phyloP scores from a whole-genome alignment of 2,329 filamentous ascomycete species.

The Lasiodiplodia hormozganensis region DNA sequence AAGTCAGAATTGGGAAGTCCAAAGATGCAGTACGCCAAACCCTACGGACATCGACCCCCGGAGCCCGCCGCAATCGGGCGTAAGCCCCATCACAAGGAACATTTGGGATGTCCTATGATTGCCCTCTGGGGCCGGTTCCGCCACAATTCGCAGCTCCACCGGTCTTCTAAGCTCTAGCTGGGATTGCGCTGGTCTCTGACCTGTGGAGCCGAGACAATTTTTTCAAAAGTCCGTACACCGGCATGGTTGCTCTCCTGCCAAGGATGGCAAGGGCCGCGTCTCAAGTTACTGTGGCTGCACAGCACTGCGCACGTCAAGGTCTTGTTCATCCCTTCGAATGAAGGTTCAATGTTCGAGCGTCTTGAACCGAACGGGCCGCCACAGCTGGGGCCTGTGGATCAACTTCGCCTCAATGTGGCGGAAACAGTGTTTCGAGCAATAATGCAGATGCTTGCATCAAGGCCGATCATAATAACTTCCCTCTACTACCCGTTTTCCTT shows the following conservation, averaged over 20 bases:
- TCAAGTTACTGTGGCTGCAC: not conserved
- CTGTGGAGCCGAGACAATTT: not conserved
- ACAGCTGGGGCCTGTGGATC: not conserved
- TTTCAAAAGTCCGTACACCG: not conserved
- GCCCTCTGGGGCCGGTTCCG: not conserved
- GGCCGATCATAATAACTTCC: slow-evolving; percentile 19
- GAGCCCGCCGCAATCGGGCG: slow-evolving; percentile 76
- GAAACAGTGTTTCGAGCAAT: not conserved
- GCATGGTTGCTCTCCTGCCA: not conserved
- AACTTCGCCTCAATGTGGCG: not conserved
- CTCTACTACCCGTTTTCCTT: not conserved
- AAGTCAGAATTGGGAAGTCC: slow-evolving; percentile 52
- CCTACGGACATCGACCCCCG: slow-evolving; percentile 63
- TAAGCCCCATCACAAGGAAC: slow-evolving; percentile 76
- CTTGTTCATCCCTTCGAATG: slow-evolving; percentile 7
- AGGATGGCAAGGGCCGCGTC: not conserved
- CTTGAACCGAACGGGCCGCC: slow-evolving; percentile 1
- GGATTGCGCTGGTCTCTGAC: not conserved
- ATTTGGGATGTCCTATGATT: slow-evolving; percentile 75
- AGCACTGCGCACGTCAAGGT: not conserved
- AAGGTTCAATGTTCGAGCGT: slow-evolving; percentile 1
- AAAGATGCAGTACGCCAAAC: slow-evolving; percentile 45
- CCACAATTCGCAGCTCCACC: not conserved
- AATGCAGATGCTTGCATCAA: slow-evolving; percentile 1
- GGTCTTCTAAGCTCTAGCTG: no score